Conservation (phyloP, 192 early-diverging fungal species). For the Umbelopsis ramanniana region DNA sequence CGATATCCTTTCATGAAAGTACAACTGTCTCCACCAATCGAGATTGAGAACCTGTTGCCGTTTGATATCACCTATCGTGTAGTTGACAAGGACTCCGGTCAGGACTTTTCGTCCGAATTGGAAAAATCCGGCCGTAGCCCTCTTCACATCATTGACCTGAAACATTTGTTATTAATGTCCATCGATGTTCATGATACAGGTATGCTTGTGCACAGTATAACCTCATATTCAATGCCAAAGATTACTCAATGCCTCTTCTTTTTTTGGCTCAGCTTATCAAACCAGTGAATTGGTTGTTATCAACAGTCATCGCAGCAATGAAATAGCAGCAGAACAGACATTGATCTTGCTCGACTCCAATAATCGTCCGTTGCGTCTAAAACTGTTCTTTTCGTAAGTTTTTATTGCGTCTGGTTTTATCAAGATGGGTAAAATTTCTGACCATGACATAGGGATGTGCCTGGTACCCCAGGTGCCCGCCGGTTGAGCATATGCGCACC, state of each 20-base stretch:
- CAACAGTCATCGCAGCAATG: background rate
- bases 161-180: background rate
- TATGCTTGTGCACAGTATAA: background rate
- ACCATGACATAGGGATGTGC: conserved; percentile 17
- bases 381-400: conserved; percentile 1
- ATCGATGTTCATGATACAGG: conserved; percentile 11
- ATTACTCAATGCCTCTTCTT: background rate
- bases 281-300: background rate
- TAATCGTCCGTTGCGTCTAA: background rate
- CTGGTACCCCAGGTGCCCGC: conserved; percentile 52
- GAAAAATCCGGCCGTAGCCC: background rate
- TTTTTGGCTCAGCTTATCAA: background rate
- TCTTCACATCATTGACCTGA: background rate
- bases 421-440: background rate
- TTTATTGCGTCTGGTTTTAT: too few species aligned
- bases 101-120: background rate
- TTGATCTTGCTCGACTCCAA: background rate
- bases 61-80: conserved; percentile 53
- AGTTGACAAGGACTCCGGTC: background rate
- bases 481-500: conserved; percentile 76
- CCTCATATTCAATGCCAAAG: background rate
- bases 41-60: conserved; percentile 85
- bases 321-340: background rate
- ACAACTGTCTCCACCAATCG: conserved; percentile 58
- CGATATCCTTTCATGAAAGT: conserved; percentile 70